Evolutionary conservation across 805 yeast species (phyloP).

Genomic region (Wickerhamiella azyma): DNA sequence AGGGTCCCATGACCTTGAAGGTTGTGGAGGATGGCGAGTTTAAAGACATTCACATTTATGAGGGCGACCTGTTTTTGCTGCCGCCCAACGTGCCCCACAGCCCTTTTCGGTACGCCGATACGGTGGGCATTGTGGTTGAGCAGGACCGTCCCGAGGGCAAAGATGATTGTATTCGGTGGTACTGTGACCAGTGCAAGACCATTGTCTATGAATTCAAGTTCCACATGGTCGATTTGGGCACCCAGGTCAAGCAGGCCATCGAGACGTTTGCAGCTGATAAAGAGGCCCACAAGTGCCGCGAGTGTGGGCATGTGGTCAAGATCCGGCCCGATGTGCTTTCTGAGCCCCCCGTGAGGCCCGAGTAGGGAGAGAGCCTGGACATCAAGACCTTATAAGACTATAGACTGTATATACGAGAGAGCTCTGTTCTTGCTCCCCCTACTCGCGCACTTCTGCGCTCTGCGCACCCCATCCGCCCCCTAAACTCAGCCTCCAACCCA

Average conservation of each 20-base stretch:
- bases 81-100: conserved; percentile 82
- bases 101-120: conserved; percentile 74
- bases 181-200: conserved; percentile 55
- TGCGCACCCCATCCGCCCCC: too few species aligned
- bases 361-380: too few species aligned
- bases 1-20: conserved; percentile 71
- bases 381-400: too few species aligned
- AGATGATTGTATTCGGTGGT: conserved; percentile 75
- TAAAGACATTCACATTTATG: conserved; percentile 58
- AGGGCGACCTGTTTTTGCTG: conserved; percentile 78
- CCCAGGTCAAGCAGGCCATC: conserved; percentile 80
- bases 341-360: conserved; percentile 9
- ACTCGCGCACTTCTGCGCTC: too few species aligned
- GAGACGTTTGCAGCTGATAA: conserved; percentile 49
- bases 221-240: conserved; percentile 69
- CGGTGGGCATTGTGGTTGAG: conserved; percentile 83
- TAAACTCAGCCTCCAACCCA: too few species aligned
- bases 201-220: conserved; percentile 57
- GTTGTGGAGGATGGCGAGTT: conserved; percentile 73
- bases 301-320: conserved; percentile 45
- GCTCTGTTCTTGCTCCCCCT: too few species aligned
- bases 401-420: too few species aligned
- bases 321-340: conserved; percentile 16
- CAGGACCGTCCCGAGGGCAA: conserved; percentile 71
- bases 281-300: conserved; percentile 53